Evolutionary conservation across 2,329 filamentous ascomycete species (phyloP).

Genomic region (Talaromyces amestolkiae): DNA sequence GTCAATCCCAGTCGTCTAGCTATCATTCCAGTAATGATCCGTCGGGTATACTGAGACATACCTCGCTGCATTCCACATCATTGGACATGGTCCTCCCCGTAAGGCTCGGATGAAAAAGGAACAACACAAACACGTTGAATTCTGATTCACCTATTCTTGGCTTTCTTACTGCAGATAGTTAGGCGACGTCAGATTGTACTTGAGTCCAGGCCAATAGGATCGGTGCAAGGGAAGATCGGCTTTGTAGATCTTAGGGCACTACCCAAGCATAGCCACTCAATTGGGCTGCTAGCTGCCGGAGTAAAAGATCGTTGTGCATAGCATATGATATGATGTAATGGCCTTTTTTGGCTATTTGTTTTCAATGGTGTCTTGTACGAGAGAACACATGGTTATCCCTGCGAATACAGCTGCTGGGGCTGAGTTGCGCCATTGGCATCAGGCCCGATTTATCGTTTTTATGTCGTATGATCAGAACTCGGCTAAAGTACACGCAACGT

Average conservation of each 20-base stretch:
- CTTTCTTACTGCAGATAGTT: neutral
- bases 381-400: neutral
- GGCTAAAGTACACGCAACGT: neutral
- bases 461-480: neutral
- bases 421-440: neutral
- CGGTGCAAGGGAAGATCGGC: neutral
- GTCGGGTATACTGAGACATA: neutral
- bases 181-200: neutral
- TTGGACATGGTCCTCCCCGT: neutral
- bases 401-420: neutral
- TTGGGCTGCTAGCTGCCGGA: neutral
- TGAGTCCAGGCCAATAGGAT: slow-evolving; percentile 12
- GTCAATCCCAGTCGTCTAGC: neutral
- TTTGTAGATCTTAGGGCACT: neutral
- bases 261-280: neutral
- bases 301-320: neutral
- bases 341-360: neutral
- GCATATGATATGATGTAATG: slow-evolving; percentile 4
- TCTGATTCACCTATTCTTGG: neutral
- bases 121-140: neutral
- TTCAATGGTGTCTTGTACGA: neutral
- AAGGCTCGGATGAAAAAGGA: neutral
- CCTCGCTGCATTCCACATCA: neutral
- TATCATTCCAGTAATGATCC: neutral
- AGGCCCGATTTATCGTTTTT: neutral